These are phyloP conservation scores for Trametes punicea DNA, from an alignment of 768 basidiomycete species.

Conservation along the genomic window DNA sequence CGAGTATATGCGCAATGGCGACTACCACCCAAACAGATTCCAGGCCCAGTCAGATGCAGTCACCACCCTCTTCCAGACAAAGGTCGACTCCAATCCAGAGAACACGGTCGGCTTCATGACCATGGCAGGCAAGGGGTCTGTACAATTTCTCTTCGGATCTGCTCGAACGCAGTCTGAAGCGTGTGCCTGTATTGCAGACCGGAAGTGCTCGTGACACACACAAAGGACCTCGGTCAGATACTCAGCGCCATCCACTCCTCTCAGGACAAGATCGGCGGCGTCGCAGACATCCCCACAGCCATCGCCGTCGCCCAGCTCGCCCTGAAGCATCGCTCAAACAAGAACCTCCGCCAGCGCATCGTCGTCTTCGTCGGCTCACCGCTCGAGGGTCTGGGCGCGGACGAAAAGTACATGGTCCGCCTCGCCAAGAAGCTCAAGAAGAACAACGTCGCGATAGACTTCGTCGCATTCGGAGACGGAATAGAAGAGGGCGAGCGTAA, in stretches of 20 bases:
- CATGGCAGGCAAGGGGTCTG: conserved; percentile 93
- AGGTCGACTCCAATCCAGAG: conserved; percentile 95
- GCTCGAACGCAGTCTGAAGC: not conserved
- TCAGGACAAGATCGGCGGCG: conserved; percentile 71
- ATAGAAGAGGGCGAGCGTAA: conserved; percentile 72
- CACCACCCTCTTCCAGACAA: conserved; percentile 84
- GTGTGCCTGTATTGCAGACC: conserved; percentile 48
- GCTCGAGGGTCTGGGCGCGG: conserved; percentile 61
- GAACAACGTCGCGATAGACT: conserved; percentile 96
- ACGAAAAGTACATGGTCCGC: conserved; percentile 77
- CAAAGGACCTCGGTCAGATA: conserved; percentile 92
- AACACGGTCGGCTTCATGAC: conserved; percentile 98
- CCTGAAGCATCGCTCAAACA: conserved; percentile 96
- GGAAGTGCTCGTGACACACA: conserved; percentile 94
- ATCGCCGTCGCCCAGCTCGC: conserved; percentile 94
- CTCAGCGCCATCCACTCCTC: conserved; percentile 73
- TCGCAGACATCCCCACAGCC: conserved; percentile 83
- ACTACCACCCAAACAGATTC: conserved; percentile 83
- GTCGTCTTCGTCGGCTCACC: conserved; percentile 94
- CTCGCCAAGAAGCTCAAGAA: conserved; percentile 98
- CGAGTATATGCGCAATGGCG: conserved; percentile 95
- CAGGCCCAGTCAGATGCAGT: conserved; percentile 92
- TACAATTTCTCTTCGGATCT: not conserved
- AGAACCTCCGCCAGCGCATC: conserved; percentile 94
- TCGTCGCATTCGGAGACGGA: conserved; percentile 87